Evolutionary conservation across 176 grass and related monocot species (phyloP).

Genomic region (Cenchrus americanus): DNA sequence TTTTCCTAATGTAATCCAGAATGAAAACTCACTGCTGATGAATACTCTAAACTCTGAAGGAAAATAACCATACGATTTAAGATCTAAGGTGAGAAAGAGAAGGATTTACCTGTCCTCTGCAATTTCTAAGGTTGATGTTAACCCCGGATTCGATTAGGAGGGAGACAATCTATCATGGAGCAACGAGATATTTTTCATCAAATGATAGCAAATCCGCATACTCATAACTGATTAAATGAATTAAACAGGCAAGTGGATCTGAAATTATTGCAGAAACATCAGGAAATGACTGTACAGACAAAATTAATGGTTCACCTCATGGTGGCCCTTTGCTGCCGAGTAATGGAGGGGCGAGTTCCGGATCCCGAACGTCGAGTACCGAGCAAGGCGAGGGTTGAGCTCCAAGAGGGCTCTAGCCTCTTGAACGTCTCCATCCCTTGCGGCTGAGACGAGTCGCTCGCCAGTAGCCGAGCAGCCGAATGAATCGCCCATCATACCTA

Average conservation of each 20-base stretch:
- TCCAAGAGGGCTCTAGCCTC: conserved; percentile 89
- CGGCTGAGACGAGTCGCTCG: conserved; percentile 78
- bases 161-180: conserved; percentile 71
- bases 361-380: conserved; percentile 85
- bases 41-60: conserved; percentile 23
- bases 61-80: neutral
- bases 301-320: conserved; percentile 70
- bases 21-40: conserved; percentile 11
- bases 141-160: conserved; percentile 89
- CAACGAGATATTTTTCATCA: conserved; percentile 31
- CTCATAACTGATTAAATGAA: neutral
- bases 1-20: conserved; percentile 19
- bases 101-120: conserved; percentile 70
- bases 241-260: conserved; percentile 7
- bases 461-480: conserved; percentile 88
- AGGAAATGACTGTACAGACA: conserved; percentile 13
- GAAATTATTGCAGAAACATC: conserved; percentile 15
- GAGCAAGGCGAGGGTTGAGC: conserved; percentile 82
- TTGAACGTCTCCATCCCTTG: conserved; percentile 90
- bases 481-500: conserved; percentile 80
- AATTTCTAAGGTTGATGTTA: conserved; percentile 93
- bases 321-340: conserved; percentile 86
- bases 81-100: conserved; percentile 26
- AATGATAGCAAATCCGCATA: conserved; percentile 20
- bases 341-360: conserved; percentile 92